Conservation (phyloP, 768 basidiomycete species). For the Suillus variegatus region DNA sequence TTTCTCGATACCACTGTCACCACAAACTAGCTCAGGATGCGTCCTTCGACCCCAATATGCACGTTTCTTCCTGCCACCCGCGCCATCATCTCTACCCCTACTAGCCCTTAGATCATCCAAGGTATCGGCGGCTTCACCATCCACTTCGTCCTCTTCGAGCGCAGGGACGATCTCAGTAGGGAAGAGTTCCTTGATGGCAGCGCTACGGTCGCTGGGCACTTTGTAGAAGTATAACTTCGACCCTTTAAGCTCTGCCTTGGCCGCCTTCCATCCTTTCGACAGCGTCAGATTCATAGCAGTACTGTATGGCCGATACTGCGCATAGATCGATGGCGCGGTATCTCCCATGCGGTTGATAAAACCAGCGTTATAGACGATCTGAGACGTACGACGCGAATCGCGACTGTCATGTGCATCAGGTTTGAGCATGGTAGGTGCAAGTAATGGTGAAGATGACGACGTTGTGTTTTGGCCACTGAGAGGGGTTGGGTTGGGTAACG, state of each 20-base stretch:
- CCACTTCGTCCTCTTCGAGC: conserved; percentile 48
- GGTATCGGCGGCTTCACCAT: conserved; percentile 26
- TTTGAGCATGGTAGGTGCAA: conserved; percentile 52
- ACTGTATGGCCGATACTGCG: conserved; percentile 29
- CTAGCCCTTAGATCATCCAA: conserved; percentile 30
- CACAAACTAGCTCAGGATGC: conserved; percentile 67
- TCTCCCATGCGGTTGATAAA: conserved; percentile 72
- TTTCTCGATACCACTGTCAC: conserved; percentile 47
- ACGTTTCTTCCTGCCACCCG: conserved; percentile 52
- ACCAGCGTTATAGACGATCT: conserved; percentile 74
- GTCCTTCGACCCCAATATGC: conserved; percentile 77
- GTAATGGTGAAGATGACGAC: conserved; percentile 48
- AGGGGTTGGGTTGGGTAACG: conserved; percentile 18
- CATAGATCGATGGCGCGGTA: conserved; percentile 44
- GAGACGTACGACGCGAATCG: conserved; percentile 64
- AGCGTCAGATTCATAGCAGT: conserved; percentile 40
- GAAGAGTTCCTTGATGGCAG: conserved; percentile 73
- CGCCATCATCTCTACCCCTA: conserved; percentile 36
- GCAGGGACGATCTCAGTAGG: conserved; percentile 62
- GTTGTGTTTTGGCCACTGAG: conserved; percentile 29
- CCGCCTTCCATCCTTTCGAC: conserved; percentile 83
- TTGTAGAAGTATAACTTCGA: conserved; percentile 88
- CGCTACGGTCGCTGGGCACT: conserved; percentile 66
- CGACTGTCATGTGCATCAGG: conserved; percentile 33
- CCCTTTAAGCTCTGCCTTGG: conserved; percentile 81